Percentiles rank a stretch among this genome's conserved stretches.
phyloP scores from a whole-genome alignment of 495 filamentous ascomycete species.

The Talaromyces proteolyticus region DNA sequence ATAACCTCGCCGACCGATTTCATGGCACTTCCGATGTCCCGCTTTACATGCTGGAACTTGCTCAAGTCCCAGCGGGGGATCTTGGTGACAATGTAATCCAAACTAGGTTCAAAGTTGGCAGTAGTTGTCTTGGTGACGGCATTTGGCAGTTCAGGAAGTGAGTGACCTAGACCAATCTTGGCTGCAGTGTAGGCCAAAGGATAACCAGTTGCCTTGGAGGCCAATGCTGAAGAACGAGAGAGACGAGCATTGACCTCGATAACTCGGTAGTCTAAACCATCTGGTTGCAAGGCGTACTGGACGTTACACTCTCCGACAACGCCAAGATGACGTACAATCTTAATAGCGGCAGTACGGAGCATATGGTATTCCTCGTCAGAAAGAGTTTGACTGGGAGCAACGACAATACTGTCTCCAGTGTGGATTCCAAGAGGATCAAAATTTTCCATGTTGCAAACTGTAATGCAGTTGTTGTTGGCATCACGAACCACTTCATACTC shows the following conservation, averaged over 20 bases:
- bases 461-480: constrained; percentile 94
- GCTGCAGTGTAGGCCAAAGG: constrained; percentile 95
- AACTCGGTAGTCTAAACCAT: constrained; percentile 92
- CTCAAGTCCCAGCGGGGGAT: constrained; percentile 95
- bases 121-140: constrained; percentile 98
- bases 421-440: constrained; percentile 96
- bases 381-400: constrained; percentile 90
- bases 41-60: constrained; percentile 98
- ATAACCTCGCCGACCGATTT: constrained; percentile 99
- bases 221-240: constrained; percentile 91
- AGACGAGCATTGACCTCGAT: constrained; percentile 98
- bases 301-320: constrained; percentile 98
- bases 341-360: constrained; percentile 93
- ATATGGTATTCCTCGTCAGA: constrained; percentile 99
- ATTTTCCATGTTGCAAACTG: constrained; percentile 99
- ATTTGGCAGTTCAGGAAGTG: constrained; percentile 89
- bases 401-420: constrained; percentile 95
- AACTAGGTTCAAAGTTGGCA: constrained; percentile 94
- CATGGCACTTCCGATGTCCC: constrained; percentile 95
- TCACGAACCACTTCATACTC: constrained; percentile 98
- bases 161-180: constrained; percentile 94
- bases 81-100: constrained; percentile 97
- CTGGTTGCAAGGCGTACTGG: constrained; percentile 92
- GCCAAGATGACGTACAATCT: constrained; percentile 91
- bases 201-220: constrained; percentile 97